Conservation (phyloP, 257 asterid species). For the Nicotiana knightiana region DNA sequence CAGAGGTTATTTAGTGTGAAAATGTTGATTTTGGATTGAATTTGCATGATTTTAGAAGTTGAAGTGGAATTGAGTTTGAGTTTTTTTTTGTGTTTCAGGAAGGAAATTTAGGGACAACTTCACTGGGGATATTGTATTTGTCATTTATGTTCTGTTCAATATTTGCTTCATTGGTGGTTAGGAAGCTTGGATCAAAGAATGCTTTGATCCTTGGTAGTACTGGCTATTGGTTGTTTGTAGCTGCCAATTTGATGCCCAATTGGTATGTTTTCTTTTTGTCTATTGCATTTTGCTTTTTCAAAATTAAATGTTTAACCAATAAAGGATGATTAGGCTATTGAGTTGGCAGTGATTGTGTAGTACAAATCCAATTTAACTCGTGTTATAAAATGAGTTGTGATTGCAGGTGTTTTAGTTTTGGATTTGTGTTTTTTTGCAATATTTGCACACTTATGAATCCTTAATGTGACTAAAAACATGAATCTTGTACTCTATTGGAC, state of each 20-base stretch:
- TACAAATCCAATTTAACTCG: neutral
- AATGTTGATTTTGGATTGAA: neutral
- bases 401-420: neutral
- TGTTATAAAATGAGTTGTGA: neutral
- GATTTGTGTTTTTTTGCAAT: neutral
- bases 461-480: neutral
- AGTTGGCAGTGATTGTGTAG: neutral
- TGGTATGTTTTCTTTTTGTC: slow-evolving; percentile 41
- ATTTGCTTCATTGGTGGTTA: slow-evolving; percentile 77
- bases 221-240: slow-evolving; percentile 90
- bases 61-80: neutral
- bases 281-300: neutral
- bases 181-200: slow-evolving; percentile 72
- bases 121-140: slow-evolving; percentile 81
- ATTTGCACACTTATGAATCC: neutral
- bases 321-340: neutral
- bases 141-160: slow-evolving; percentile 73
- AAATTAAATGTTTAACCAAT: neutral
- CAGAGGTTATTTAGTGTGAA: neutral
- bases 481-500: neutral
- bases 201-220: slow-evolving; percentile 81
- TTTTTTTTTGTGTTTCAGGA: slow-evolving; percentile 37
- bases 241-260: slow-evolving; percentile 90
- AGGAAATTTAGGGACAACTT: slow-evolving; percentile 81
- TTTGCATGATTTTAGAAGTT: neutral